Conservation (phyloP, 23 red algal genomes). For the Gracilaria gracilis region DNA sequence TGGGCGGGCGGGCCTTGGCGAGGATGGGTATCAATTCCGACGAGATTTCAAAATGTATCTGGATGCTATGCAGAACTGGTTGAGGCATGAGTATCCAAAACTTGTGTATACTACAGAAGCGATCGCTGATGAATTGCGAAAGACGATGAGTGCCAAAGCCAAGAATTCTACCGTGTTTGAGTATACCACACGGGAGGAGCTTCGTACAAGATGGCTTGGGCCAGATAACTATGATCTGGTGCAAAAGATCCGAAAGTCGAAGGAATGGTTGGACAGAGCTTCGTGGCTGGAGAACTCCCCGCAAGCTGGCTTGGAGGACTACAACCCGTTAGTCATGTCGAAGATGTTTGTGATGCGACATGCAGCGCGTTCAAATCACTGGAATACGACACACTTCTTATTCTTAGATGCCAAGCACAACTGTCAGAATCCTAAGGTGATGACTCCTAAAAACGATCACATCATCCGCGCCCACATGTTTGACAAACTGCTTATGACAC, state of each 20-base stretch:
- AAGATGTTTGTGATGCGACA: conserved; percentile 79
- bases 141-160: conserved; percentile 34
- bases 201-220: conserved; percentile 51
- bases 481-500: conserved; percentile 62
- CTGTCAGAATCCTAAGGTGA: conserved; percentile 34
- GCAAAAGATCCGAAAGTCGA: conserved; percentile 41
- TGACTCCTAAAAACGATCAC: conserved; percentile 59
- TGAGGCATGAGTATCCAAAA: conserved; percentile 58
- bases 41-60: conserved; percentile 63
- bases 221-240: conserved; percentile 67
- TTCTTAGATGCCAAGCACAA: conserved; percentile 70
- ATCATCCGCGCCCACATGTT: conserved; percentile 72
- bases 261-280: conserved; percentile 29
- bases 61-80: conserved; percentile 57
- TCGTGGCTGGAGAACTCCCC: conserved; percentile 69
- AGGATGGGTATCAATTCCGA: conserved; percentile 46
- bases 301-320: conserved; percentile 39
- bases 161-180: conserved; percentile 58
- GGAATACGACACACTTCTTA: conserved; percentile 69
- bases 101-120: conserved; percentile 47
- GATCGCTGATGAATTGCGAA: conserved; percentile 37
- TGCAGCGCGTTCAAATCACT: conserved; percentile 53
- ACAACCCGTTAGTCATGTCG: conserved; percentile 64
- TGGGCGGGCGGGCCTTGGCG: conserved; percentile 7
- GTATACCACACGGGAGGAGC: conserved; percentile 38